These are phyloP conservation scores for Cruciata laevipes DNA, from an alignment of 257 asterid genomes.

Conservation along the genomic window DNA sequence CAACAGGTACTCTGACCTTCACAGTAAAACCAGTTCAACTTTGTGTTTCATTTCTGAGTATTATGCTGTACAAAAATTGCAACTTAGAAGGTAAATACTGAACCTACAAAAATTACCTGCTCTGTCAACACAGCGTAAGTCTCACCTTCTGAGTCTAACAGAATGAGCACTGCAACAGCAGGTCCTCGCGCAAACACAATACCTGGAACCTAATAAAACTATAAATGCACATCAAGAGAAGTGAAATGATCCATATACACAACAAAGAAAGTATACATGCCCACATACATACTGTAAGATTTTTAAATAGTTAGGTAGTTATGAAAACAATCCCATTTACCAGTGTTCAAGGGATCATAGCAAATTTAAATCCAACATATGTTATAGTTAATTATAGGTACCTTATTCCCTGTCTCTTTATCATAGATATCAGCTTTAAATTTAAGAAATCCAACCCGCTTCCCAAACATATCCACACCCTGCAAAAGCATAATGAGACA, in stretches of 20 bases:
- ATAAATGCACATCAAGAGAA: constrained; percentile 12
- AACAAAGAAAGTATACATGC: constrained; percentile 5
- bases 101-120: constrained; percentile 43
- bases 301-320: background rate
- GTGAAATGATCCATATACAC: background rate
- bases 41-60: background rate
- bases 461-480: constrained; percentile 95
- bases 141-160: constrained; percentile 75
- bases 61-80: background rate
- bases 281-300: background rate
- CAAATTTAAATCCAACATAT: constrained; percentile 3
- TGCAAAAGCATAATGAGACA: constrained; percentile 30
- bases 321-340: background rate
- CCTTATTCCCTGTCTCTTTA: constrained; percentile 63
- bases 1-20: constrained; percentile 95
- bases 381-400: too few species aligned
- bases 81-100: background rate
- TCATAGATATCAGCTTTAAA: constrained; percentile 80
- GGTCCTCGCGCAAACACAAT: constrained; percentile 93
- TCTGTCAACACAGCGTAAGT: constrained; percentile 87
- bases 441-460: constrained; percentile 84
- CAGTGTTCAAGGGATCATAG: constrained; percentile 7
- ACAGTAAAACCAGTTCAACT: constrained; percentile 6
- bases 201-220: constrained; percentile 69
- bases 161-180: constrained; percentile 90